Base-by-base conservation (phyloP, 2,329 filamentous ascomycete species). In the Ambrosiella cleistominuta region DNA sequence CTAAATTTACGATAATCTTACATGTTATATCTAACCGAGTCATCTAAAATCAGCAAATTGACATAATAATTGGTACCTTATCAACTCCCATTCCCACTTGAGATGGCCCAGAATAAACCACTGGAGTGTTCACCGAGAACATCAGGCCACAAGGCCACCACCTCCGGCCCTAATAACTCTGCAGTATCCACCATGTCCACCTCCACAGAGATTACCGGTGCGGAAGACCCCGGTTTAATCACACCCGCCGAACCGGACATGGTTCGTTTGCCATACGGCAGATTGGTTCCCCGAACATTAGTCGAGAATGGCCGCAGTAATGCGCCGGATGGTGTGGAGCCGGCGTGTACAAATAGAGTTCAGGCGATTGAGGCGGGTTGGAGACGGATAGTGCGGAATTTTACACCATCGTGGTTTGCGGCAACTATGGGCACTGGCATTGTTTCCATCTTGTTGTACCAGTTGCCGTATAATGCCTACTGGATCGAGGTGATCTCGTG, bases 361-460 rank as follows among this genome's bases (percentile, higher is more conserved):
- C 40, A 35, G 11, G 58, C 54, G 57, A 65, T 72, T 37, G 66
- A 68, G 27, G 65, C 64, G 17, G 72, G 72, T 3, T 75, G 72
- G 72, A 64, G 72, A 59, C 70, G 70, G 60, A 69, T 77, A 39
- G 69, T 77, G 44, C 71, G 74, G 58, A 75, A 79, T 64, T 57
- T 79, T 63, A 77, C 73, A 37, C 76, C 76, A 38, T 78, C 75
- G 74, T 81, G 79, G 79, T 81, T 81, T 65, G 70, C 75, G 2
- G 73, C 76, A 38, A 80, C 73, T 49, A 81, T 86, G 82, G 83
- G 83, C 36, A 86, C 82, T 0, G 83, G 82, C 17, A 79, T 86
- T 44, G 78, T 83, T 7, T 78, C 79, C 1, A 75, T 85, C 44
- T 70, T 86, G 17, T 72, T 86, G 15, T 72, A 78, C 62, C 75